Base-by-base conservation (phyloP, 345 rosid genomes). In the Mangifera indica region DNA sequence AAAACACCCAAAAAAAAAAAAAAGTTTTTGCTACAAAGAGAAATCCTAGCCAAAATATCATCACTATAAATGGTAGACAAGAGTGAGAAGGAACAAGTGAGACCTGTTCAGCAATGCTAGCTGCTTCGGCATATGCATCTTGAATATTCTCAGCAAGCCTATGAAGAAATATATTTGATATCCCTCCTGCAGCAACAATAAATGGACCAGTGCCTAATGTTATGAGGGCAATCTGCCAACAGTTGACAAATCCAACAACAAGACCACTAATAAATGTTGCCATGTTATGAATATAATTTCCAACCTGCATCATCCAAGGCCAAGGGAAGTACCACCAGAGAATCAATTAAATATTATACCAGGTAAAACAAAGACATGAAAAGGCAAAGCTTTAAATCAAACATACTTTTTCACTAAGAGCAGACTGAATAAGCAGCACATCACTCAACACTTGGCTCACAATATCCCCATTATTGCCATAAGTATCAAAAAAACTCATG, bases 61-160 rank as follows among this genome's bases (percentile, higher is more conserved):
- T 49, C 20, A 45, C 46, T 26, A 21, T 9, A 49, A 71, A 60
- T 46, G 64, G 17, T 10, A 60, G 32, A 12, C 32, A 51, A 69
- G 69, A 58, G 42, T 53, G 59, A 29, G 45, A 34, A 46, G 62
- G 40, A 40, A 68, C 14, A 54, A 44, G 51, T n/a, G 52, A 74
- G 77, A 92, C 98, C 99, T 95, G 99, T 82, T 92, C 99, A 74
- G 99, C 98, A 60, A 91, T 82, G 80, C 99, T 89, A 73, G 98
- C 99, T 45, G 99, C 99, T 81, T 95, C 98, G 54, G 99, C 97
- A 86, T 95, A 95, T 73, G 99, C 99, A 88, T 92, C 99, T 83
- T 95, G 99, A 79, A 95, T 95, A 80, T 91, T 95, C 87, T 95
- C 99, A 45, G 99, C 98, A 75, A 92, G 98, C 84, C 97, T 86